Evolutionary conservation across 805 yeast species (phyloP), one percentile per base, ranked within the genome.

Genomic region (Nakazawaea populi): DNA sequence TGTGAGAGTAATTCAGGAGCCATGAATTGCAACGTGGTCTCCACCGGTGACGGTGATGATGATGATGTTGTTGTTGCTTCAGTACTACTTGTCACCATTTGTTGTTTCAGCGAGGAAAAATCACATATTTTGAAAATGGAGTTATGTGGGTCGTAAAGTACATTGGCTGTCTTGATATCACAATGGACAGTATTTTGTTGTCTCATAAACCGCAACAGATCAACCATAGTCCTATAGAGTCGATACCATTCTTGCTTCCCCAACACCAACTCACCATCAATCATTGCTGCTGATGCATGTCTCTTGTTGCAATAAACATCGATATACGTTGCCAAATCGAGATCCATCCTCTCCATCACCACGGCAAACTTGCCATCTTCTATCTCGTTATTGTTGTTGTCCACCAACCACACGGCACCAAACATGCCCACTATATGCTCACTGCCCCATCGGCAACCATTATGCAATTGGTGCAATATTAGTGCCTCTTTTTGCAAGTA

Each of bases 91-190:
- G 24, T 3, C 24, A 18, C 24, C 24, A 18, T 3, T 18, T 18
- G 3, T 18, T 18, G 47, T 35, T 54, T 56, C 14, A 74, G 68
- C 5, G 78, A 72, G 1, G 80, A 69, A 56, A 78, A 75, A 61
- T 78, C 83, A 32, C 72, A 72, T n/a, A 77, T 55, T 52, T 70
- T 72, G 54, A 75, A 72, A 5, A 49, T 48, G 5, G 60, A 53
- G 10, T 51, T 46, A 5, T 34, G 48, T 1, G 44, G n/a, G 41
- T 58, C 58, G 12, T 69, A 62, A 52, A 76, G 58, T 7, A 77
- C 58, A 56, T 77, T 77, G 43, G 72, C 72, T 14, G 79, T 67
- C 58, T 77, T 77, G 53, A 75, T 56, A 56, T 77, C 82, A 55
- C 78, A 69, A 53, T 77, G 81, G 12, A 77, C 71, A 30, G 69